Percentiles rank a stretch among this genome's conserved stretches.
Evolutionary conservation across 2,329 filamentous ascomycete genomes (phyloP).

Genomic region (Purpureocillium takamizusanense): DNA sequence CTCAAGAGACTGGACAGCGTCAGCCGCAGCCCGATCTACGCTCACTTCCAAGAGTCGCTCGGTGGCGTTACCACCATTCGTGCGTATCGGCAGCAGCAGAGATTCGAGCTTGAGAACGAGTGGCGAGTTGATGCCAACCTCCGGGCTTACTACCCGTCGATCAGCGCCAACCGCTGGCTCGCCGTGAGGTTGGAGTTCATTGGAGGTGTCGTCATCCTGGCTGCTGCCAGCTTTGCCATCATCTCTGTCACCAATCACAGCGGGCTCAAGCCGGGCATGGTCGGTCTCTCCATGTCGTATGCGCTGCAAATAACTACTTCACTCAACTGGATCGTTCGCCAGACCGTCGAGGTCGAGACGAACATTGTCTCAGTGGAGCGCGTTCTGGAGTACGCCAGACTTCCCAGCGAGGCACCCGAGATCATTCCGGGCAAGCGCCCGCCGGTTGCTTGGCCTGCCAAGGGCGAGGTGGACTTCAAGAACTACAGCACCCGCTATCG

Average conservation of each 20-base stretch:
- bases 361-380: slow-evolving; percentile 98
- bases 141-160: slow-evolving; percentile 88
- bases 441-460: slow-evolving; percentile 81
- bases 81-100: slow-evolving; percentile 79
- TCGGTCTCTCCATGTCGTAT: slow-evolving; percentile 94
- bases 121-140: slow-evolving; percentile 95
- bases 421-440: slow-evolving; percentile 83
- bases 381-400: slow-evolving; percentile 85
- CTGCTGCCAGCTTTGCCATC: slow-evolving; percentile 74
- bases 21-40: slow-evolving; percentile 91
- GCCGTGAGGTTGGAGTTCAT: slow-evolving; percentile 93
- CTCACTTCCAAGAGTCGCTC: slow-evolving; percentile 95
- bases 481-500: slow-evolving; percentile 94
- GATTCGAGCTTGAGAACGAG: slow-evolving; percentile 90
- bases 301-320: slow-evolving; percentile 94
- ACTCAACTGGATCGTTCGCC: slow-evolving; percentile 97
- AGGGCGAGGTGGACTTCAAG: slow-evolving; percentile 81
- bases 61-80: slow-evolving; percentile 92
- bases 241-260: slow-evolving; percentile 65
- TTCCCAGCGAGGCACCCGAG: slow-evolving; percentile 91
- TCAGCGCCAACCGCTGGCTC: slow-evolving; percentile 90
- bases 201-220: slow-evolving; percentile 85
- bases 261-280: slow-evolving; percentile 59
- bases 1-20: slow-evolving; percentile 93
- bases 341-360: slow-evolving; percentile 99